Evolutionary conservation across 140 eudicot species (phyloP), one percentile per base, ranked within the genome.

Genomic region (Eryngium alpinum): DNA sequence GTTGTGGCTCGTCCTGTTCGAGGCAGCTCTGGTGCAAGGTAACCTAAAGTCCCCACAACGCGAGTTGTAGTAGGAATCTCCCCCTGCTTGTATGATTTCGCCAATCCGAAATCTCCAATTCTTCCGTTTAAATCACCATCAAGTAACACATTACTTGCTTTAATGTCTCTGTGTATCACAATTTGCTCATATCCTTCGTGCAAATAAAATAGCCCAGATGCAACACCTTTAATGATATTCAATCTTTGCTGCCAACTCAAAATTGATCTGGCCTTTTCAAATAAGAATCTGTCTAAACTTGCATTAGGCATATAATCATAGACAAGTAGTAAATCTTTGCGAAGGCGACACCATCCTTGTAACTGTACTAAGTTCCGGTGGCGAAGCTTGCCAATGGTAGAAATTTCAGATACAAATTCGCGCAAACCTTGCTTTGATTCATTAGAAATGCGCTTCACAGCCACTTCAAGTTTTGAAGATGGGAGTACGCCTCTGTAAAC

Each of bases 21-120:
- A n/a, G 90, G 84, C n/a, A 87, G 85, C 72, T 92, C 97, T 0
- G 97, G 97, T 25, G 97, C 95, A 4, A 92, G 86, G 82, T 92
- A 92, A 33, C 97, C 97, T 10, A 90, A 75, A 15, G 97, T 92
- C 9, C 97, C 97, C 0, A 92, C 93, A n/a, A 92, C 87, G 72
- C 86, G 97, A 0, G 97, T 92, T 7, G 96, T 92, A 60, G 85
- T 84, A 0, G 95, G 93, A 22, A 83, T 88, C 27, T 71, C 70
- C 22, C 97, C 96, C 11, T 92, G 90, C 79, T 88, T 88, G 18
- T 92, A 85, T 63, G 88, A 81, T 65, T 93, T 84, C 0, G 97
- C 97, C 18, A 92, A 87, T 43, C 97, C 97, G 73, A 92, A 92
- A 86, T 92, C 97, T 7, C 97, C 97, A 15, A 92, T 70, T 31